These are phyloP conservation scores for Trypanosoma theileri DNA, from an alignment of 208 protist genomes.

Conservation along the genomic window DNA sequence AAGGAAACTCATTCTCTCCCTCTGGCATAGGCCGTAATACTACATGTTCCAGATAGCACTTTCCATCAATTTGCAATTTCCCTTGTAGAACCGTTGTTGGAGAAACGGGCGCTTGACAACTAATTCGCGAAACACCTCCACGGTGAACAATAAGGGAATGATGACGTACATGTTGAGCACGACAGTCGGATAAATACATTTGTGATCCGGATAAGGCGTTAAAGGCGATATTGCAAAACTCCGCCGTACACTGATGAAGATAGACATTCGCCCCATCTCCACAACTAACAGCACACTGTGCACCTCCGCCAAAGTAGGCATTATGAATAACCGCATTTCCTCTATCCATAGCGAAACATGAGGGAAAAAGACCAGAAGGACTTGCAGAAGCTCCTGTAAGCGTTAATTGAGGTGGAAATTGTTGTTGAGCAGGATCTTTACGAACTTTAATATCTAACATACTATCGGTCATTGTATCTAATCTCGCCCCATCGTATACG, in stretches of 20 bases:
- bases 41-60: constrained; percentile 28
- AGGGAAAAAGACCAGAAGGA: constrained; percentile 36
- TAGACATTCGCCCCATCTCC: constrained; percentile 39
- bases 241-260: constrained; percentile 40
- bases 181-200: constrained; percentile 44
- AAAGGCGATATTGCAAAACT: constrained; percentile 54
- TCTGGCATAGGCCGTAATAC: constrained; percentile 10
- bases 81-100: constrained; percentile 6
- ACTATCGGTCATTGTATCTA: constrained; percentile 41
- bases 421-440: constrained; percentile 10
- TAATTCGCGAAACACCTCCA: constrained; percentile 37
- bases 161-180: constrained; percentile 26
- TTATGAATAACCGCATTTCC: constrained; percentile 52
- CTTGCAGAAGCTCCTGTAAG: constrained; percentile 2
- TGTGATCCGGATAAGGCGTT: constrained; percentile 49
- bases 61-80: constrained; percentile 23
- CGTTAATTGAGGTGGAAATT: constrained; percentile 2
- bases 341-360: constrained; percentile 56
- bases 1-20: not conserved
- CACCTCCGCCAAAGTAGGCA: constrained; percentile 52
- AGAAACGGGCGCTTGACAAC: constrained; percentile 3
- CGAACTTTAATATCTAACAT: constrained; percentile 50
- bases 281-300: constrained; percentile 54
- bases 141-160: constrained; percentile 52
- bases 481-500: constrained; percentile 45